Evolutionary conservation across 768 basidiomycete genomes (phyloP).

Genomic region (Leccinum variicolor): DNA sequence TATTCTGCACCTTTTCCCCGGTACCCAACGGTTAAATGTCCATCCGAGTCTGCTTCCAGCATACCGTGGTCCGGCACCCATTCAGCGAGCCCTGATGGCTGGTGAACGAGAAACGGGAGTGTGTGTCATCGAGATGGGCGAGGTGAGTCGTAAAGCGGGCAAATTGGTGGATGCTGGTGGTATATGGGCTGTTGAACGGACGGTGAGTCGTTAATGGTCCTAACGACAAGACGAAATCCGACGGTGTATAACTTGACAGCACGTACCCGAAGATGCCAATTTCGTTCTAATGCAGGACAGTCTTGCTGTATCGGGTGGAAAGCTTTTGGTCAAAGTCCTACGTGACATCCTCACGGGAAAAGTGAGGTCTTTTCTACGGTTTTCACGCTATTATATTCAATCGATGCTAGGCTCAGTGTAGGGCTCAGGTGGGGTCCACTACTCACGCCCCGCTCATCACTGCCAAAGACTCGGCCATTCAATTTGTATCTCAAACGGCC

Average conservation of each 20-base stretch:
- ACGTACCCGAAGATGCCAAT: conserved; percentile 45
- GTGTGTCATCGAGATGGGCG: conserved; percentile 74
- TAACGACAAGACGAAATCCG: not conserved
- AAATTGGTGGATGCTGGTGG: conserved; percentile 67
- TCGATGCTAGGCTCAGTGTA: conserved; percentile 42
- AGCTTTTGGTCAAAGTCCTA: conserved; percentile 67
- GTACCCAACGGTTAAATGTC: conserved; percentile 68
- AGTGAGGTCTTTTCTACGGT: conserved; percentile 32
- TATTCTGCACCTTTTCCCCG: conserved; percentile 60
- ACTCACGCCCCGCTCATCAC: conserved; percentile 46
- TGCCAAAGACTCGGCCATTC: conserved; percentile 11
- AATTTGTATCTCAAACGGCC: conserved; percentile 23
- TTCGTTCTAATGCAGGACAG: conserved; percentile 55
- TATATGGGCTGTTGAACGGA: conserved; percentile 51
- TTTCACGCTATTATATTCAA: not conserved
- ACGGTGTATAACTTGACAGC: conserved; percentile 34
- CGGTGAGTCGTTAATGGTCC: conserved; percentile 44
- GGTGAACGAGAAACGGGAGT: conserved; percentile 72
- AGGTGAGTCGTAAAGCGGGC: conserved; percentile 50
- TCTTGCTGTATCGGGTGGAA: conserved; percentile 64
- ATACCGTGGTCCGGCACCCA: conserved; percentile 89
- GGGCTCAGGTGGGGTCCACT: conserved; percentile 41
- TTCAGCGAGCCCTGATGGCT: conserved; percentile 77
- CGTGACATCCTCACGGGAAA: conserved; percentile 57
- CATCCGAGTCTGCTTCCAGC: conserved; percentile 86